Base-by-base conservation (phyloP, 164 flowering plant genomes). In the Platanus orientalis region DNA sequence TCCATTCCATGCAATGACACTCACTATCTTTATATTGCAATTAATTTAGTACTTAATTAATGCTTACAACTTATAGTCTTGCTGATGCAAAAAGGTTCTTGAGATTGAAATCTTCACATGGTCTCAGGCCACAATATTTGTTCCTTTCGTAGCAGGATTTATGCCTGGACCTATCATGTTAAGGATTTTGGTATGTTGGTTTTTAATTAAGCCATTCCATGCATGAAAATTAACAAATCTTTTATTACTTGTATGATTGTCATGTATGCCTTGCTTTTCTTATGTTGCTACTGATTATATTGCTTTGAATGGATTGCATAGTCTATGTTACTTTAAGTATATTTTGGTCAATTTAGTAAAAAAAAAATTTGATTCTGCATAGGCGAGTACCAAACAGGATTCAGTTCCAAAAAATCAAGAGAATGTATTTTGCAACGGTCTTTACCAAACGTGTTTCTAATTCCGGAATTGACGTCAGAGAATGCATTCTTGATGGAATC, bases 91-190 rank as follows among this genome's bases (percentile, higher is more conserved):
- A 74, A 81, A 74, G 69, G 90, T 93, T 77, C 95, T 94, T 69
- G 75, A 85, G 73, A 51, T 82, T 62, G 99, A 97, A 47, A 97
- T 94, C 57, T 71, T 91, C 27, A 70, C 68, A 48, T 94, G 97
- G 99, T 94, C 97, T 29, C 55, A 91, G 64, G 91, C 97, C 26
- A 94, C 98, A 21, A 88, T 88, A 45, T 68, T 85, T 36, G 89
- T 91, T 76, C 98, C 98, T 66, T 34, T 75, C 47, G 73, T 90
- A 63, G 93, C 95, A 60, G 97, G 97, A 57, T 84, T 63, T 74
- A 82, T 87, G 89, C 97, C 98, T 57, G 97, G 87, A 65, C 83
- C 91, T 71, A 68, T 90, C 26, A 69, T 90, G 7, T 76, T 90
- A 44, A 87, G 98, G 79, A 81, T 94, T 60, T 68, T 94, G 92